phyloP scores from a whole-genome alignment of 169 alveolate species.

The Eimeria sp. region DNA sequence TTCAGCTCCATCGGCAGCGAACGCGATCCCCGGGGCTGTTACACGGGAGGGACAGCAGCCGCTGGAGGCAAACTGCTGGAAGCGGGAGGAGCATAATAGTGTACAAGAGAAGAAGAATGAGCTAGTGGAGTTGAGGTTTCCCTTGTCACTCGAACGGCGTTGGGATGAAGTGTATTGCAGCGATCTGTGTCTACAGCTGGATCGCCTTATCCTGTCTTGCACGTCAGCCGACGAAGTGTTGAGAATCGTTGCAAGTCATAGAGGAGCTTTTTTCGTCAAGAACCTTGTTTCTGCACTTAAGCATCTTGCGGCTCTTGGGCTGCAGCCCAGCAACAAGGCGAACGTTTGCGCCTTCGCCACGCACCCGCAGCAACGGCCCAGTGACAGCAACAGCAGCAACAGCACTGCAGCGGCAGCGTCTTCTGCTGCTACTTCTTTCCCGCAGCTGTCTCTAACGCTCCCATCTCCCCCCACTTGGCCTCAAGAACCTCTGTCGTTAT shows the following conservation, averaged over 20 bases:
- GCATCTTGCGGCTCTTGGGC: conserved; percentile 42
- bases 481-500: background rate
- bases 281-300: conserved; percentile 85
- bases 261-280: conserved; percentile 86
- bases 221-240: conserved; percentile 80
- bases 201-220: conserved; percentile 80
- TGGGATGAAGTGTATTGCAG: conserved; percentile 83
- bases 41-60: conserved; percentile 5
- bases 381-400: conserved; percentile 26
- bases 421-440: background rate
- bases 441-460: background rate
- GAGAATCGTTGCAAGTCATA: conserved; percentile 84
- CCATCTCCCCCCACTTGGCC: conserved; percentile 69
- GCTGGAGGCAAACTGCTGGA: background rate
- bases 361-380: background rate
- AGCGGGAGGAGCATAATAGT: background rate
- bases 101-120: background rate
- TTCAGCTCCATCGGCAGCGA: background rate
- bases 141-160: background rate
- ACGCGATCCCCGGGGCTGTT: background rate
- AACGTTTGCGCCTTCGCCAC: conserved; percentile 4
- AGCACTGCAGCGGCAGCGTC: conserved; percentile 30
- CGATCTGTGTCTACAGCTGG: conserved; percentile 85
- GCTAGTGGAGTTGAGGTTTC: background rate
- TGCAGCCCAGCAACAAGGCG: conserved; percentile 26